A percentile compares a stretch with the other conserved stretches of the same genome.
phyloP scores from a whole-genome alignment of 805 yeast species.

The Cyberlindnera veronae region DNA sequence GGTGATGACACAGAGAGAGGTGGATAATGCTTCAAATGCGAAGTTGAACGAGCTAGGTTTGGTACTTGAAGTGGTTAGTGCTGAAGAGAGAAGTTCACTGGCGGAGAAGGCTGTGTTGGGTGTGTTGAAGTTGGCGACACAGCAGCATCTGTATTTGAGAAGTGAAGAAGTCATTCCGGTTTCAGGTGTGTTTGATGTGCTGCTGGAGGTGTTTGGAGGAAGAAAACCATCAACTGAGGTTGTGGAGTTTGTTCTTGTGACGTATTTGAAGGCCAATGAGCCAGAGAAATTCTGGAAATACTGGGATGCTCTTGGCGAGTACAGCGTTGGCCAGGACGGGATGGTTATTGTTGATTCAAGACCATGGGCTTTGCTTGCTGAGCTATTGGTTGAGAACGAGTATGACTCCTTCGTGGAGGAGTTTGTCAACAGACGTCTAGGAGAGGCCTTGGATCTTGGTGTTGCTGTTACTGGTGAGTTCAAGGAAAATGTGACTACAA shows the following conservation, averaged over 20 bases:
- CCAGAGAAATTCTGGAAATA: slow-evolving; percentile 16
- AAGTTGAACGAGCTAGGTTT: slow-evolving; percentile 12
- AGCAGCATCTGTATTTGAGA: slow-evolving; percentile 18
- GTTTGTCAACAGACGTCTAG: slow-evolving; percentile 14
- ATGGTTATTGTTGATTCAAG: slow-evolving; percentile 16
- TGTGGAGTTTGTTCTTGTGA: slow-evolving; percentile 19
- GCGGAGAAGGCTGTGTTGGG: slow-evolving; percentile 14
- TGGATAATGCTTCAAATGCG: slow-evolving; percentile 2
- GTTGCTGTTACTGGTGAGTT: slow-evolving; percentile 2
- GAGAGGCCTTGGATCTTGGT: slow-evolving; percentile 9
- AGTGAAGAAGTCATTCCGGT: slow-evolving; percentile 11
- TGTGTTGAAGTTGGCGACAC: slow-evolving; percentile 21
- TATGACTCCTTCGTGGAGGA: slow-evolving; percentile 17
- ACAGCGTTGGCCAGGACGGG: neutral
- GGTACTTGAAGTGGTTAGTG: slow-evolving; percentile 12
- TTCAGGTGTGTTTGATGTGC: slow-evolving; percentile 11
- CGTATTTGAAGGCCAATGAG: slow-evolving; percentile 20
- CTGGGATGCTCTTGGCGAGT: slow-evolving; percentile 16
- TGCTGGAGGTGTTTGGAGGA: slow-evolving; percentile 14
- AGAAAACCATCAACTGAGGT: slow-evolving; percentile 5
- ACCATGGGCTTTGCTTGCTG: slow-evolving; percentile 22
- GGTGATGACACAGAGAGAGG: neutral
- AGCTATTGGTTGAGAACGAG: slow-evolving; percentile 11
- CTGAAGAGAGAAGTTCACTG: slow-evolving; percentile 14
- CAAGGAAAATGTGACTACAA: slow-evolving; percentile 1